phyloP scores from a whole-genome alignment of 257 asterid genomes.

The Solanum tarijense region DNA sequence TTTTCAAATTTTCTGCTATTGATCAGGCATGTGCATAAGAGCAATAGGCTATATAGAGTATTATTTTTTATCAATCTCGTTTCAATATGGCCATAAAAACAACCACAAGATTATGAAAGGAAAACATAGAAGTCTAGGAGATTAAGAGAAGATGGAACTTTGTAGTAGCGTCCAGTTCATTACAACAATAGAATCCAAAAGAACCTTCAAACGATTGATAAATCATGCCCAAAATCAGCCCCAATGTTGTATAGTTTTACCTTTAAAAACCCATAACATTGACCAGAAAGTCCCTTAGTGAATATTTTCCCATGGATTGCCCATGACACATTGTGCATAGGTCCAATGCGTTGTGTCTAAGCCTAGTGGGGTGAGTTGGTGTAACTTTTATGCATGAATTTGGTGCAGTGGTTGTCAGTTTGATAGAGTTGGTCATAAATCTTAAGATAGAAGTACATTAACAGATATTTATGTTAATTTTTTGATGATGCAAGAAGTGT shows the following conservation, averaged over 20 bases:
- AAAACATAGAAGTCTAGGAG: neutral
- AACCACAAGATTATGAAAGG: neutral
- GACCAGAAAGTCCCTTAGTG: too few species aligned
- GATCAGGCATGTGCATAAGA: neutral
- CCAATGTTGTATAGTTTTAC: too few species aligned
- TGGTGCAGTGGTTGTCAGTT: neutral
- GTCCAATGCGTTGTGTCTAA: neutral
- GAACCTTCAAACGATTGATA: too few species aligned
- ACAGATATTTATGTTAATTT: too few species aligned
- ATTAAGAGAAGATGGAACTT: neutral
- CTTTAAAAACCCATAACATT: too few species aligned
- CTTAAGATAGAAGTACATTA: too few species aligned
- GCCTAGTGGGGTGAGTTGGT: neutral
- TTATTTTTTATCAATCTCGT: neutral
- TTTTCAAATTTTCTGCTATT: neutral
- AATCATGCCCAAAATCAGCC: too few species aligned
- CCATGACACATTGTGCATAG: neutral
- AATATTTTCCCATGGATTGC: neutral
- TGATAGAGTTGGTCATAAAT: neutral
- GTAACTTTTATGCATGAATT: neutral
- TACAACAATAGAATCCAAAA: neutral
- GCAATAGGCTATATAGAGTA: neutral
- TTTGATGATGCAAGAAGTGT: neutral
- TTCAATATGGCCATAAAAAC: neutral
- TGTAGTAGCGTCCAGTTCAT: neutral